Evolutionary conservation across 2,329 filamentous ascomycete genomes (phyloP), one percentile per base, ranked within the genome.

Genomic region (Coniella vitis): DNA sequence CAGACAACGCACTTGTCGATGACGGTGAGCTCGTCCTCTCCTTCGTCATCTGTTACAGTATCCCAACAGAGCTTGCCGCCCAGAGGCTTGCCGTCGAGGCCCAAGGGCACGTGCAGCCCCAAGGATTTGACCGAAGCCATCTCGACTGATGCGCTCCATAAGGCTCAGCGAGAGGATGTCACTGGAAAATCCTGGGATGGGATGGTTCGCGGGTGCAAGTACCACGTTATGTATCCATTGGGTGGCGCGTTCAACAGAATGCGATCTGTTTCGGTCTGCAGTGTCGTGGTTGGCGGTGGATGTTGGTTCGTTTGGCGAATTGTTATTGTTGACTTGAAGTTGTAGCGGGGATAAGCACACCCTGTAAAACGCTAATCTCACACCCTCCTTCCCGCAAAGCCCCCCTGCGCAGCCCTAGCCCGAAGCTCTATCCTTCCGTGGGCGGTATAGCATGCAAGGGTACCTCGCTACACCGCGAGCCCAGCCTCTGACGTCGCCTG

Each of bases 81-180:
- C 36, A 51, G 37, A 1, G 48, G 48, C 14, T 51, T 44, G 16
- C 51, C 51, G 14, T 48, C 48, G 22, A 53, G 37, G 31, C 51
- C 48, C 16, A 53, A 45, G 44, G 94, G 90, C 70, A 86, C 83
- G 72, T 97, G 91, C 62, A 95, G 76, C 66, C 93, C 93, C 61
- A 96, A 79, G 56, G 91, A 96, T 67, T 82, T 87, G 69, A 96
- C 81, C 63, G 86, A 83, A 58, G 91, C 91, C 94, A 98, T 98
- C 45, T 57, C 60, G 58, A 47, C n/a, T 38, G 19, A 20, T 31
- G 21, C 37, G 45, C 52, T 57, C 58, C 59, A 61, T 60, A 41
- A 52, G 22, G 38, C 42, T 54, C 29, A 39, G 14, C 41, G 45
- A 35, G n/a, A 40, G 22, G 21, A 19, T 19, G 12, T 31, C n/a